Evolutionary conservation across 225 moss, liverwort and hornwort genomes (phyloP).

Genomic region (Polytrichum commune): DNA sequence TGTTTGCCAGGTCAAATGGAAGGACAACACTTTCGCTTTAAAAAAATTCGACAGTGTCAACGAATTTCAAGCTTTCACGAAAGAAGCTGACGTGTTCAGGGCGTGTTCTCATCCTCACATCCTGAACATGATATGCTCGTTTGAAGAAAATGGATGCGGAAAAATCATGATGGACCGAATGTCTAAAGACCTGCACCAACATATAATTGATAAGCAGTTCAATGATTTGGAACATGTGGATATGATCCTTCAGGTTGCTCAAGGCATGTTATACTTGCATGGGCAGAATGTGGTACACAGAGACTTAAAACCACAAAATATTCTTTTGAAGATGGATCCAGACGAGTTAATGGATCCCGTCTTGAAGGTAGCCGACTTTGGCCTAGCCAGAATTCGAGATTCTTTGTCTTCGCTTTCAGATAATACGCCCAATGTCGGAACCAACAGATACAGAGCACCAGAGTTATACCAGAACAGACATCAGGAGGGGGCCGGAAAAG

Average conservation of each 20-base stretch:
- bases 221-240: neutral
- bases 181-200: too few relatives aligned
- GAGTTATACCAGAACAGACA: neutral
- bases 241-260: conserved; percentile 11
- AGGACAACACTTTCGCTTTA: too few relatives aligned
- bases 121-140: too few relatives aligned
- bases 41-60: too few relatives aligned
- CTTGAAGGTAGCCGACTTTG: conserved; percentile 1
- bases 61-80: too few relatives aligned
- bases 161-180: too few relatives aligned
- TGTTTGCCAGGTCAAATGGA: too few relatives aligned
- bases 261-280: conserved; percentile 19
- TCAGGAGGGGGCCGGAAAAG: neutral
- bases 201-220: too few relatives aligned
- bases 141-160: too few relatives aligned
- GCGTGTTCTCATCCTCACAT: too few relatives aligned
- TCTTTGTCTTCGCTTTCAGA: neutral
- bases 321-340: conserved; percentile 7
- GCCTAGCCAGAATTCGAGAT: neutral
- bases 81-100: too few relatives aligned
- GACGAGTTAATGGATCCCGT: neutral
- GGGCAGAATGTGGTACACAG: conserved; percentile 5
- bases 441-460: conserved; percentile 11
- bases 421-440: neutral
- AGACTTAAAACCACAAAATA: conserved; percentile 12